Percentiles rank a stretch among this genome's conserved stretches.
These are phyloP conservation scores for Quercus mongolica DNA, from an alignment of 306 rosid genomes.

Conservation along the genomic window DNA sequence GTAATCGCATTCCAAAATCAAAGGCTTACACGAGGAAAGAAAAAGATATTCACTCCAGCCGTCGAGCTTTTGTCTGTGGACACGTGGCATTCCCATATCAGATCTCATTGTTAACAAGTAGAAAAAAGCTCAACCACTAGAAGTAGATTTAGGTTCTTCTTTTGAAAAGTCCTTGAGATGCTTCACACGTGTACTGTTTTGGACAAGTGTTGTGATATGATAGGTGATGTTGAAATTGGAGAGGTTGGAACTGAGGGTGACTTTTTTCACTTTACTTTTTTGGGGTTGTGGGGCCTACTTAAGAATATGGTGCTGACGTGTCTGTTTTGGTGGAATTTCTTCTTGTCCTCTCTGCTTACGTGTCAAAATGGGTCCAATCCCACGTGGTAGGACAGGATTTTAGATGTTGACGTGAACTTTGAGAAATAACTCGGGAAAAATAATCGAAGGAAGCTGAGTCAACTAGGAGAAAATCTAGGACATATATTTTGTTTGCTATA, in stretches of 20 bases:
- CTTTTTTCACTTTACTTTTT: constrained; percentile 15
- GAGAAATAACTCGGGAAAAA: too few relatives aligned
- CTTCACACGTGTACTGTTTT: not conserved
- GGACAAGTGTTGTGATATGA: not conserved
- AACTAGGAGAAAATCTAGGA: too few relatives aligned
- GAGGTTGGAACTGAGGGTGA: not conserved
- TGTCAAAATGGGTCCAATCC: not conserved
- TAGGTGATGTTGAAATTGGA: not conserved
- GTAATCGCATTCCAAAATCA: not conserved
- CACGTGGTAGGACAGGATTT: too few relatives aligned
- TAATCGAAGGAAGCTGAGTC: too few relatives aligned
- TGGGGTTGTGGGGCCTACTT: not conserved
- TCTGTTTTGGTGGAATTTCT: not conserved
- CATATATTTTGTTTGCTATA: too few relatives aligned
- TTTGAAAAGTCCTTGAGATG: not conserved
- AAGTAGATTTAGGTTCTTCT: not conserved
- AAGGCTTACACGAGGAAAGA: not conserved
- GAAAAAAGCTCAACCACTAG: constrained; percentile 8
- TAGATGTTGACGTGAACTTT: too few relatives aligned
- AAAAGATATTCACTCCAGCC: not conserved
- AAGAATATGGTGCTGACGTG: not conserved
- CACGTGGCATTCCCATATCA: not conserved
- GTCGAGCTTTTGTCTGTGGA: not conserved
- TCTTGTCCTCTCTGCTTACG: not conserved
- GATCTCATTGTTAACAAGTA: not conserved